Percentiles rank a stretch among this genome's conserved stretches.
Evolutionary conservation across 257 asterid species (phyloP).

Genomic region (Jasminum sambac): DNA sequence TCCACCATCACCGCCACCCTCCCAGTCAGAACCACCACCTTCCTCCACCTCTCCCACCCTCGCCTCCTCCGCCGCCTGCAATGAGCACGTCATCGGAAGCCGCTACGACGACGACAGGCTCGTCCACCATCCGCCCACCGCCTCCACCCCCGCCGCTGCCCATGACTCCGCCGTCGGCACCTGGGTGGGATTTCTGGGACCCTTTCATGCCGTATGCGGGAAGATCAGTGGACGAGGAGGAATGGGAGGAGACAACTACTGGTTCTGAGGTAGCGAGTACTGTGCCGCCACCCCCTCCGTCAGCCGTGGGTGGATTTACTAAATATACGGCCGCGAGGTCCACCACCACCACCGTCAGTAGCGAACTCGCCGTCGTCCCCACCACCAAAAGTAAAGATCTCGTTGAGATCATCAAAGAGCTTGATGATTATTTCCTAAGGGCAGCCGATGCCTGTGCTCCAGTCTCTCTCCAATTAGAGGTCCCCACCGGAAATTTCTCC

Average conservation of each 20-base stretch:
- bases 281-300: constrained; percentile 62
- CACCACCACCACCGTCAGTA: constrained; percentile 48
- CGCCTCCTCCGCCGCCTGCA: constrained; percentile 56
- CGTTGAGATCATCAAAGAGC: constrained; percentile 72
- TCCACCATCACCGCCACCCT: constrained; percentile 46
- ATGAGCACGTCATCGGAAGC: constrained; percentile 71
- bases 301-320: constrained; percentile 42
- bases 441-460: constrained; percentile 87
- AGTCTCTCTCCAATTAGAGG: constrained; percentile 72
- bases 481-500: constrained; percentile 62
- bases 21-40: constrained; percentile 16
- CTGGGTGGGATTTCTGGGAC: constrained; percentile 97
- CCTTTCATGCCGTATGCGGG: constrained; percentile 75
- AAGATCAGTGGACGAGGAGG: constrained; percentile 68
- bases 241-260: constrained; percentile 68
- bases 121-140: constrained; percentile 55
- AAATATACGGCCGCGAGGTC: constrained; percentile 25
- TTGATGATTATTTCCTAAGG: constrained; percentile 81
- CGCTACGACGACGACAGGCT: constrained; percentile 46
- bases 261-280: constrained; percentile 61
- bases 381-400: constrained; percentile 80
- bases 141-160: constrained; percentile 71
- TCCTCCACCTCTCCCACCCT: constrained; percentile 30
- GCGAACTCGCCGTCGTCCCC: constrained; percentile 79
- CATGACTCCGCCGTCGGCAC: constrained; percentile 36